Conservation (phyloP, 345 rosid genomes). For the Heritiera littoralis region DNA sequence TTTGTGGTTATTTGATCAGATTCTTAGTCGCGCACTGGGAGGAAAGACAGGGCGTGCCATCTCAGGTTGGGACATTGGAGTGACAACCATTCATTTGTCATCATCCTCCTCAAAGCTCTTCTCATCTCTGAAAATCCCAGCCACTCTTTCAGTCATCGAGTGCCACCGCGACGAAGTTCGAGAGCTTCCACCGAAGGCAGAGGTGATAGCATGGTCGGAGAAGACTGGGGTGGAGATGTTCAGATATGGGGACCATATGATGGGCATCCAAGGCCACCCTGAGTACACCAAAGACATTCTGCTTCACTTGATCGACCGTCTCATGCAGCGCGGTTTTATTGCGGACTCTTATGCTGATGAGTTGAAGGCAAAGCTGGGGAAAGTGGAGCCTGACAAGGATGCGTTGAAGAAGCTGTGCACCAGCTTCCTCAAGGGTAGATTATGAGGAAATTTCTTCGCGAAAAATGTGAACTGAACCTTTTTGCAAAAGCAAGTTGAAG, state of each 20-base stretch:
- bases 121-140: conserved; percentile 43
- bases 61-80: conserved; percentile 69
- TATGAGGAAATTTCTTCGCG: neutral
- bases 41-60: conserved; percentile 51
- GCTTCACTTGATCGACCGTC: conserved; percentile 49
- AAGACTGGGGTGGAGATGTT: conserved; percentile 65
- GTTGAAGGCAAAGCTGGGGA: conserved; percentile 43
- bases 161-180: conserved; percentile 67
- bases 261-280: conserved; percentile 89
- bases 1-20: conserved; percentile 32
- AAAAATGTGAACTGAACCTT: neutral
- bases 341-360: conserved; percentile 42
- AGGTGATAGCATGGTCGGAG: conserved; percentile 53
- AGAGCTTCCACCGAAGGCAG: conserved; percentile 53
- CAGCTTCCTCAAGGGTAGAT: conserved; percentile 58
- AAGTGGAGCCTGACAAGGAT: conserved; percentile 48
- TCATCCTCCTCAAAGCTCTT: conserved; percentile 36
- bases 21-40: conserved; percentile 63
- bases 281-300: conserved; percentile 70
- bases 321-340: conserved; percentile 36
- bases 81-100: conserved; percentile 45
- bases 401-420: conserved; percentile 57
- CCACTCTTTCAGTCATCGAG: conserved; percentile 46
- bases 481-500: neutral
- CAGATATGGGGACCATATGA: conserved; percentile 53